These are phyloP conservation scores for Xylaria grammica DNA, from an alignment of 495 filamentous ascomycete genomes.

Conservation along the genomic window DNA sequence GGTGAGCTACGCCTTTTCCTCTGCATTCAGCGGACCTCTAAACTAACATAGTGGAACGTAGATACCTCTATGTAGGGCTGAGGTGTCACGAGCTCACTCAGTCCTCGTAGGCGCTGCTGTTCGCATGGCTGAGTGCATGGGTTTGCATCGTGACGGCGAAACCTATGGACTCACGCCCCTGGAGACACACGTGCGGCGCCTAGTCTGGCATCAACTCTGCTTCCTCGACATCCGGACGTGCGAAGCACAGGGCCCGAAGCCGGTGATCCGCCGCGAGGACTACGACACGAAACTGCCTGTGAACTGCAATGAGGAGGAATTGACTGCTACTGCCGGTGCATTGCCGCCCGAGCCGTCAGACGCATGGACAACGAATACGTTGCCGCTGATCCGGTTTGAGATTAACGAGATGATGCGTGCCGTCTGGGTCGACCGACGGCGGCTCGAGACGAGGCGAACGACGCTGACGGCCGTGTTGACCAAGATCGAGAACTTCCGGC, in stretches of 20 bases:
- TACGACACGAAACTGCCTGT: conserved; percentile 71
- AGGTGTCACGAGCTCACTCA: conserved; percentile 73
- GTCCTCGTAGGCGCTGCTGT: conserved; percentile 72
- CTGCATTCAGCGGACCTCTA: background rate
- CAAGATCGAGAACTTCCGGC: conserved; percentile 67
- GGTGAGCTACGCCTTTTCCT: conserved; percentile 43
- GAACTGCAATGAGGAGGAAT: conserved; percentile 67
- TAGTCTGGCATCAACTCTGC: conserved; percentile 77
- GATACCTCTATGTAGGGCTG: conserved; percentile 71
- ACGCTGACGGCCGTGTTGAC: conserved; percentile 59
- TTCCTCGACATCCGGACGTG: conserved; percentile 77
- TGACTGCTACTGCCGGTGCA: conserved; percentile 45
- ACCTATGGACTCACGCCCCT: conserved; percentile 66
- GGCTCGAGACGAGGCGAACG: conserved; percentile 64
- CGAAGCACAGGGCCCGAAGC: conserved; percentile 74
- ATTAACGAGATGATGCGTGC: conserved; percentile 73
- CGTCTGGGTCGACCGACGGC: conserved; percentile 66
- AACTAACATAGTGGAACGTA: conserved; percentile 35
- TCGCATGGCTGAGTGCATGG: conserved; percentile 76
- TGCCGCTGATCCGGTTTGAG: conserved; percentile 70
- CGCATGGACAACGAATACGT: conserved; percentile 71
- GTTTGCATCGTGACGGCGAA: conserved; percentile 73
- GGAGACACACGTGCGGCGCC: conserved; percentile 74
- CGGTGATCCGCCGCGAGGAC: conserved; percentile 69
- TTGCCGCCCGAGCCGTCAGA: conserved; percentile 48